These are phyloP conservation scores for Starmerella khaoyaiensis DNA, from an alignment of 805 yeast species.

Conservation along the genomic window DNA sequence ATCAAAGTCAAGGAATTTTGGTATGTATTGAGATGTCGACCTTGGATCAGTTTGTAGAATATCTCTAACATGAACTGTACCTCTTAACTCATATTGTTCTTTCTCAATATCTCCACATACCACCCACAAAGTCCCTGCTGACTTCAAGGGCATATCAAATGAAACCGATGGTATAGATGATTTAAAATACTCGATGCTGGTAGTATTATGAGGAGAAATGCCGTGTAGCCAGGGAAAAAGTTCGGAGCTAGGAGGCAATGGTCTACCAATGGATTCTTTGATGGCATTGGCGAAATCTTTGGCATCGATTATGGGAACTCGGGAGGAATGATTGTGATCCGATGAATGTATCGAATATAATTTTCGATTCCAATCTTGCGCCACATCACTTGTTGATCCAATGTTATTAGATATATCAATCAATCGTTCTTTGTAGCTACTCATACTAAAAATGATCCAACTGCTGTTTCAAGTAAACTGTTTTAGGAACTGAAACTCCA, in stretches of 20 bases:
- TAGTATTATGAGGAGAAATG: constrained; percentile 42
- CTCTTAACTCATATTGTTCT: not conserved
- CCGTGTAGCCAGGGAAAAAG: constrained; percentile 94
- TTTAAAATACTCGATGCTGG: constrained; percentile 36
- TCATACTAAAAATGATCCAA: too few species aligned
- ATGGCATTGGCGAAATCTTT: not conserved
- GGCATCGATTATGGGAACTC: too few species aligned
- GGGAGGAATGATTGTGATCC: too few species aligned
- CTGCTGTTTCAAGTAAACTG: too few species aligned
- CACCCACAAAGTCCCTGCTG: constrained; percentile 1
- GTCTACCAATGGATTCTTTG: constrained; percentile 7
- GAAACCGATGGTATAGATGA: not conserved
- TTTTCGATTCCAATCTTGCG: too few species aligned
- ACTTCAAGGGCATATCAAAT: not conserved
- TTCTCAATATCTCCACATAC: not conserved
- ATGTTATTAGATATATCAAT: too few species aligned
- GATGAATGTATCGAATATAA: too few species aligned
- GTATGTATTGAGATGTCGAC: not conserved
- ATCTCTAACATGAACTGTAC: constrained; percentile 2
- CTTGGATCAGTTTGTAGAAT: not conserved
- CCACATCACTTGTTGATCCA: too few species aligned
- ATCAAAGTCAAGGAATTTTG: constrained; percentile 2
- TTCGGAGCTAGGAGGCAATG: constrained; percentile 48
- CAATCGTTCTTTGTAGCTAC: too few species aligned
- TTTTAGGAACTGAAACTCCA: too few species aligned